A percentile compares a stretch with the other conserved stretches of the same genome.
phyloP scores from a whole-genome alignment of 306 rosid species.

The Sechiopsis laciniata region DNA sequence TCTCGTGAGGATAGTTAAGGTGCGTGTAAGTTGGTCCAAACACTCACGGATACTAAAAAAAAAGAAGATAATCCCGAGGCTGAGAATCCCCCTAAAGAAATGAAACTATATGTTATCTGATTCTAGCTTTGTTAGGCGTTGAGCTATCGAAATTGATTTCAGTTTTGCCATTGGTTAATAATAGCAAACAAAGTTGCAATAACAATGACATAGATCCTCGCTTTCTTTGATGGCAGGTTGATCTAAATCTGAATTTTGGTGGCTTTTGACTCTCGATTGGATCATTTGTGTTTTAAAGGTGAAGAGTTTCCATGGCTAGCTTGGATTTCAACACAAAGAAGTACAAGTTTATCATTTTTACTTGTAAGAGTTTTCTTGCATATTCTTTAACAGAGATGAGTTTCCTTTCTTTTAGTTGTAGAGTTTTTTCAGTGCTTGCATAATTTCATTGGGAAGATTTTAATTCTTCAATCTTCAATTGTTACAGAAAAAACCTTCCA shows the following conservation, averaged over 20 bases:
- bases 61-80: no score
- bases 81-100: no score
- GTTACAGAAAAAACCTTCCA: constrained; percentile 21
- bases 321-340: constrained; percentile 6
- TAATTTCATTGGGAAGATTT: not conserved
- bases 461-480: constrained; percentile 6
- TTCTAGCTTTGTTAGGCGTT: no score
- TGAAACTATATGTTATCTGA: no score
- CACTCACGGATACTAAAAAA: no score
- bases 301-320: constrained; percentile 3
- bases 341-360: not conserved
- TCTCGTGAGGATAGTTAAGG: no score
- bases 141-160: no score
- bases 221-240: constrained; percentile 8
- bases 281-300: constrained; percentile 8
- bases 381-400: constrained; percentile 23
- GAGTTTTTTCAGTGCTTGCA: constrained; percentile 18
- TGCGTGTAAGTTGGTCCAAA: no score
- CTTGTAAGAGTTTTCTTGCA: no score
- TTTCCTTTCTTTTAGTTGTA: not conserved
- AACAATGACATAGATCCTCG: not conserved
- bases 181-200: not conserved
- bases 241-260: constrained; percentile 21
- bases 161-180: not conserved
- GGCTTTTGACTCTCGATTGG: constrained; percentile 10